These are phyloP conservation scores for Phialophora macrospora DNA, from an alignment of 2,329 filamentous ascomycete species.

Conservation along the genomic window DNA sequence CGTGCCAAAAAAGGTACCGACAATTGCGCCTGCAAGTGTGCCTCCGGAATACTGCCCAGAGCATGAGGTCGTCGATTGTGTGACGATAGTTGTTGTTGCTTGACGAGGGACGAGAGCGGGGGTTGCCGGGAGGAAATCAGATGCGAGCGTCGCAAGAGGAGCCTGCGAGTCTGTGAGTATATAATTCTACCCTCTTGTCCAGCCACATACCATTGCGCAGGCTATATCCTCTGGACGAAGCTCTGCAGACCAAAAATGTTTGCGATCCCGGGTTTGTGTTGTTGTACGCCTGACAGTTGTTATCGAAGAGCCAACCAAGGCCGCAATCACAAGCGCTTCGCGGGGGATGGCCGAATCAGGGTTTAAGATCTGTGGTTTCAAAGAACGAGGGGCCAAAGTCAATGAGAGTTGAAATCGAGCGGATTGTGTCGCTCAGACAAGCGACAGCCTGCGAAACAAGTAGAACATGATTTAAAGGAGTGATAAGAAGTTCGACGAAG, in stretches of 20 bases:
- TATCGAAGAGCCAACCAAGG: background rate
- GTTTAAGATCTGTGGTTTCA: constrained; percentile 3
- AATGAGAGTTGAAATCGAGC: background rate
- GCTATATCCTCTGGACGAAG: background rate
- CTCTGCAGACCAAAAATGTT: background rate
- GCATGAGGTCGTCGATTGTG: constrained; percentile 26
- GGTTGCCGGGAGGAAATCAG: constrained; percentile 27
- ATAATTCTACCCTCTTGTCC: background rate
- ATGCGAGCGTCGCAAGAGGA: constrained; percentile 24
- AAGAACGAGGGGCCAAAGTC: background rate
- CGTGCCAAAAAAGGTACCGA: constrained; percentile 39
- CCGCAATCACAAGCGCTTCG: constrained; percentile 10
- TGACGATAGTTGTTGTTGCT: constrained; percentile 35
- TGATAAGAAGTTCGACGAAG: constrained; percentile 3
- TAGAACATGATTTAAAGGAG: constrained; percentile 7
- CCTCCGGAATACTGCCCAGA: constrained; percentile 38
- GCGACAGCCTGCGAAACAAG: constrained; percentile 6
- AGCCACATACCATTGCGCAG: constrained; percentile 29
- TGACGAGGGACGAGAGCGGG: constrained; percentile 33
- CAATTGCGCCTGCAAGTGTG: constrained; percentile 38
- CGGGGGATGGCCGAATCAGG: constrained; percentile 3
- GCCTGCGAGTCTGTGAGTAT: constrained; percentile 21
- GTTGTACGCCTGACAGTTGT: background rate
- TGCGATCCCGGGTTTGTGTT: background rate
- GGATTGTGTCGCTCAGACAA: background rate